Conservation (phyloP, 805 yeast genomes). For the Wickerhamia fluorescens region DNA sequence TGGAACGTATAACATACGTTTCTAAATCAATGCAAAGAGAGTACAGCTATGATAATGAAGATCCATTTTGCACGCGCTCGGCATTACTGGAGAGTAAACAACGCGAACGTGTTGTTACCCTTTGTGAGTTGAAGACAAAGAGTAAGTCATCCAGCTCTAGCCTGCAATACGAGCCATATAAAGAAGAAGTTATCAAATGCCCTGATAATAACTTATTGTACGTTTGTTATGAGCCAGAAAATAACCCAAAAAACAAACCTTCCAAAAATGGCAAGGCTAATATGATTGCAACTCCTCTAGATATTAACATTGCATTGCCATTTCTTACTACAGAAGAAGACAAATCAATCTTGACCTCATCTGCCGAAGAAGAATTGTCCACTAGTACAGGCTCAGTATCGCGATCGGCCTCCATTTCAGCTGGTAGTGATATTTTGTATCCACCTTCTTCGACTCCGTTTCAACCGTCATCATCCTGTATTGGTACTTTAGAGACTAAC, state of each 20-base stretch:
- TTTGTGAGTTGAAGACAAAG: slow-evolving; percentile 60
- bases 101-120: slow-evolving; percentile 47
- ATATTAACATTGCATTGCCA: slow-evolving; percentile 37
- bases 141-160: slow-evolving; percentile 22
- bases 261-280: slow-evolving; percentile 12
- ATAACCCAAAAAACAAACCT: slow-evolving; percentile 5
- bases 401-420: slow-evolving; percentile 21
- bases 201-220: slow-evolving; percentile 56
- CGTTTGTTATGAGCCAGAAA: slow-evolving; percentile 40
- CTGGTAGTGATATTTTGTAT: slow-evolving; percentile 3
- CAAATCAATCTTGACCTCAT: slow-evolving; percentile 18
- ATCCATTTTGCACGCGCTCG: slow-evolving; percentile 10
- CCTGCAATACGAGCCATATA: slow-evolving; percentile 38
- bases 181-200: slow-evolving; percentile 54
- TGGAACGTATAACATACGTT: slow-evolving; percentile 59
- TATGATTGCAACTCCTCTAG: slow-evolving; percentile 37
- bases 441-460: slow-evolving; percentile 4
- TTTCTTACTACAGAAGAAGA: slow-evolving; percentile 33
- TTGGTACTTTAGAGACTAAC: slow-evolving; percentile 36
- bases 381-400: slow-evolving; percentile 1
- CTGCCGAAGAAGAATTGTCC: slow-evolving; percentile 9
- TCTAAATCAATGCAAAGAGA: slow-evolving; percentile 49
- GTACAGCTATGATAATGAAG: slow-evolving; percentile 42
- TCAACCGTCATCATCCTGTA: slow-evolving; percentile 25
- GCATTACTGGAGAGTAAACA: slow-evolving; percentile 4